Evolutionary conservation across 148 eudicot species (phyloP), one percentile per base, ranked within the genome.

Genomic region (Camellia japonica): DNA sequence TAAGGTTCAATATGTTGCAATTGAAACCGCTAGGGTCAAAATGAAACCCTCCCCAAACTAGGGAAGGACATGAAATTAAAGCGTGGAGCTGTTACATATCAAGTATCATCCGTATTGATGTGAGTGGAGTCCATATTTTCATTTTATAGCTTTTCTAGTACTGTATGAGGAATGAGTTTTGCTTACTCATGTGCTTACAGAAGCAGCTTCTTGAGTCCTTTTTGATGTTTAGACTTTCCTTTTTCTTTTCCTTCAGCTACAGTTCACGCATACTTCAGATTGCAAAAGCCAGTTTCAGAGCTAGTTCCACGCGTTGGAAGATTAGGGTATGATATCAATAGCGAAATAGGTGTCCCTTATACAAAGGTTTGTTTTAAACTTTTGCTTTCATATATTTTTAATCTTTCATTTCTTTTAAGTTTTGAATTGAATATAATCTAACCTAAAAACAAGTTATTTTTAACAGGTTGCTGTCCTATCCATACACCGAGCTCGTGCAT

Each of bases 401-500:
- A 66, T 71, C 30, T 63, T 49, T 52, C 19, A 49, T 30, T 19
- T n/a, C 66, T 51, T 66, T 30, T 42, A 13, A n/a, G 23, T 46
- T 75, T 2, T n/a, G 30, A 59, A 54, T 41, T 49, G 30, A 8
- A 47, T 38, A 58, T 44, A 74, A 63, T 64, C n/a, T 18, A 59
- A 9, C 38, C 70, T 76, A 74, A 71, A 46, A 20, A 12, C 60
- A 44, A 58, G 41, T 54, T 68, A 9, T 67, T 71, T 71, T 30
- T 15, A 58, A 68, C 86, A 90, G 93, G 89, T 90, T 79, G 82
- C 78, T 47, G 66, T 90, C 59, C 63, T 90, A 61, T 90, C 93
- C 68, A 84, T 90, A 86, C 90, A 87, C 77, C 86, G 56, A 67
- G 80, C 85, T 14, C 74, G 74, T 76, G 79, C 74, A 67, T 72